Base-by-base conservation (phyloP, 2,329 filamentous ascomycete species). In the Blumeria hordei region DNA sequence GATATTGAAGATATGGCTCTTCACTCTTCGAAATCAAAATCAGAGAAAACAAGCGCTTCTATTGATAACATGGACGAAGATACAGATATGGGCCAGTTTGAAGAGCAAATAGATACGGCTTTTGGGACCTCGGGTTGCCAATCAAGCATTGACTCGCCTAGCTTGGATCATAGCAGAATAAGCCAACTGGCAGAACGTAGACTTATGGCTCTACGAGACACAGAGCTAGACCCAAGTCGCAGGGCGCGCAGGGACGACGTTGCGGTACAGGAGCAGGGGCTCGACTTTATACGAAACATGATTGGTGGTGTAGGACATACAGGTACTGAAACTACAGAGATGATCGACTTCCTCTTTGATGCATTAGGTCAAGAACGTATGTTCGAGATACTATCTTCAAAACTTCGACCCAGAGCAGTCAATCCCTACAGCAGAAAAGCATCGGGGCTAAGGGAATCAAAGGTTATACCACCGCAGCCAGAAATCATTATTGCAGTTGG, bases 211-310 rank as follows among this genome's bases (percentile, higher is more conserved):
- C 67, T 81, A 11, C 74, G 80, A 56, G 81, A 85, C 54, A 72
- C 75, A 12, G 85, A 92, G 63, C 69, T 81, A 49, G 82, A 84
- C 58, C 76, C 80, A 21, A 72, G 74, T 28, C 74, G 80, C 34
- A 81, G 81, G 63, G 78, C 81, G 16, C 77, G 82, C 54, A 80
- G 80, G 60, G 84, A 94, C 60, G 85, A 93, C 60, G 73, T 88
- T 39, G 81, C 81, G 1, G 84, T 95, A 33, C 90, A 96, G 68
- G 87, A 94, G 65, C 88, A 96, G 67, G 85, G 83, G 0, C 76
- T 96, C 16, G 83, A 93, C 62, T 83, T 96, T 61, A 78, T 98
- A 58, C 78, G 90, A 55, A 98, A 98, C 67, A 72, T 96, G 35
- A 85, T 95, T 60, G 83, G 82, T 56, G 61, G 77, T 67, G 60